A percentile compares a stretch with the other conserved stretches of the same genome.
Conservation (phyloP, 805 yeast species). For the Lachancea sp. region DNA sequence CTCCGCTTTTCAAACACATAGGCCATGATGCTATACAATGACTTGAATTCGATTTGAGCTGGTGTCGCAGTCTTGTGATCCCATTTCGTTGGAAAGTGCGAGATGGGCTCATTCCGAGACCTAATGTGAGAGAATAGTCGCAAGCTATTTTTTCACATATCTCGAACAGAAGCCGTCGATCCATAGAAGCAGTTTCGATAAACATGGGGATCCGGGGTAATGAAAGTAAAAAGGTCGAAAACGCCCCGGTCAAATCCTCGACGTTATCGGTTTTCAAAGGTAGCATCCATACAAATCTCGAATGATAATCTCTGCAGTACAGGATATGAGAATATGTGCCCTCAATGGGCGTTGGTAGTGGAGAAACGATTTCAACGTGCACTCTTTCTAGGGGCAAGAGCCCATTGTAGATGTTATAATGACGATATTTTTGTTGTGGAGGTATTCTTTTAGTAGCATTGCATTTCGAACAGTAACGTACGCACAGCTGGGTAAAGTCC, state of each 20-base stretch:
- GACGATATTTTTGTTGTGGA: constrained; percentile 14
- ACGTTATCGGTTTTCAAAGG: constrained; percentile 25
- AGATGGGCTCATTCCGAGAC: constrained; percentile 23
- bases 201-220: constrained; percentile 26
- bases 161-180: constrained; percentile 26
- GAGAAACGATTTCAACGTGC: constrained; percentile 27
- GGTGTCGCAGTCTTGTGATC: constrained; percentile 14
- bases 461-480: constrained; percentile 28
- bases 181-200: constrained; percentile 26
- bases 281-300: constrained; percentile 27
- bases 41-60: constrained; percentile 13
- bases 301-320: constrained; percentile 26
- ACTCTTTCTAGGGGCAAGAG: constrained; percentile 26
- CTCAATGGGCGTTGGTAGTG: constrained; percentile 20
- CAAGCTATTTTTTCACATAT: constrained; percentile 21
- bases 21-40: constrained; percentile 25
- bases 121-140: constrained; percentile 21
- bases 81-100: constrained; percentile 18
- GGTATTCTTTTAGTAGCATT: constrained; percentile 16
- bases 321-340: constrained; percentile 25
- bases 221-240: constrained; percentile 16
- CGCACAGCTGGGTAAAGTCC: constrained; percentile 13
- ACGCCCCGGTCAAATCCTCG: constrained; percentile 14
- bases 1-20: constrained; percentile 22
- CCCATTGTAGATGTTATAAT: constrained; percentile 16